Percentiles rank a stretch among this genome's conserved stretches.
Evolutionary conservation across 306 rosid species (phyloP).

Genomic region (Quercus agrifolia): DNA sequence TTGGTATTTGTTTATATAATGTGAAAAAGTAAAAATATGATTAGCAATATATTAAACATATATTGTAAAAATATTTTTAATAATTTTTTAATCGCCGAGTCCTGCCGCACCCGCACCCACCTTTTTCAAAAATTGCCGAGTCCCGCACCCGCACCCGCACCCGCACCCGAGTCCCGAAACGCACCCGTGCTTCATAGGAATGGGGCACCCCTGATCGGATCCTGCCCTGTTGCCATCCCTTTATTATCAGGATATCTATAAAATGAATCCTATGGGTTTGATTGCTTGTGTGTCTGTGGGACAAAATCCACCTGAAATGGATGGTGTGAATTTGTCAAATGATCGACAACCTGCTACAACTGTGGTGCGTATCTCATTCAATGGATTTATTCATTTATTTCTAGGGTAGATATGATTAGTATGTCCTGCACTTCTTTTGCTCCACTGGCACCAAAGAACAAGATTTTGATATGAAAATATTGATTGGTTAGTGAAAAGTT

Average conservation of each 20-base stretch:
- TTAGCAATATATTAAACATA: no score
- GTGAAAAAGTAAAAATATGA: no score
- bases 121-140: no score
- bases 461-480: neutral
- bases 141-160: no score
- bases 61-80: no score
- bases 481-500: neutral
- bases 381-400: neutral
- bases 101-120: no score
- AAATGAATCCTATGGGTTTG: constrained; percentile 9
- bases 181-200: no score
- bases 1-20: no score
- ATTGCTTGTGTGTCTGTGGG: neutral
- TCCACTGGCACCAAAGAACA: neutral
- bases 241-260: constrained; percentile 5
- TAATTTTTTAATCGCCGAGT: no score
- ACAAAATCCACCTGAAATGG: constrained; percentile 26
- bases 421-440: neutral
- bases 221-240: neutral
- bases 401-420: neutral
- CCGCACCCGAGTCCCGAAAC: no score
- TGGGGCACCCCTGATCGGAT: no score
- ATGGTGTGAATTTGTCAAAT: constrained; percentile 38
- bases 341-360: constrained; percentile 1
- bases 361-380: neutral